Conservation (phyloP, 768 basidiomycete genomes). For the Leccinum subtestaceum region DNA sequence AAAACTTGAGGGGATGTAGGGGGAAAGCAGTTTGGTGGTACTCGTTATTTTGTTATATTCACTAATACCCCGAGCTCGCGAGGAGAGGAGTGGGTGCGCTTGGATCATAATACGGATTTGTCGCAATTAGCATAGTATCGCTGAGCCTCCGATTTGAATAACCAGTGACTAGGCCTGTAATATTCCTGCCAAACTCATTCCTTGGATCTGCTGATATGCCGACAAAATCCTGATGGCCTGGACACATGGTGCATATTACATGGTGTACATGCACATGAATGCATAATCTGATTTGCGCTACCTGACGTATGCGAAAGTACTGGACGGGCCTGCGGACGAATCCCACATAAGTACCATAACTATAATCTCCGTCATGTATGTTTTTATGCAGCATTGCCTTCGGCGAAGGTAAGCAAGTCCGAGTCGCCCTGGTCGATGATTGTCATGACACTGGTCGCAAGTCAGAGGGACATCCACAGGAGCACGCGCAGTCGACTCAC, state of each 20-base stretch:
- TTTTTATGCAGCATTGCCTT: constrained; percentile 61
- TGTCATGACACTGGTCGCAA: constrained; percentile 81
- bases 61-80: not conserved
- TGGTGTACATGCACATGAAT: not conserved
- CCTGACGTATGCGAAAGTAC: not conserved
- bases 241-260: not conserved
- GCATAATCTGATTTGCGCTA: constrained; percentile 2
- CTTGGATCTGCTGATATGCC: no score
- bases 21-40: not conserved
- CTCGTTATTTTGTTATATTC: not conserved
- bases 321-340: not conserved
- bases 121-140: not conserved
- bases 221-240: not conserved
- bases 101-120: not conserved
- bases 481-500: constrained; percentile 39
- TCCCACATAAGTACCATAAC: constrained; percentile 6
- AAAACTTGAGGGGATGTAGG: not conserved
- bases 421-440: constrained; percentile 95
- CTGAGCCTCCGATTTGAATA: not conserved
- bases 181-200: not conserved
- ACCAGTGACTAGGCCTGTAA: not conserved
- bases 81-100: not conserved
- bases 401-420: constrained; percentile 86
- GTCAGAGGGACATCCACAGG: constrained; percentile 4
- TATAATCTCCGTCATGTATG: not conserved